Percentiles rank a stretch among this genome's conserved stretches.
phyloP scores from a whole-genome alignment of 2,329 filamentous ascomycete genomes.

The Tricladium varicosporioides region DNA sequence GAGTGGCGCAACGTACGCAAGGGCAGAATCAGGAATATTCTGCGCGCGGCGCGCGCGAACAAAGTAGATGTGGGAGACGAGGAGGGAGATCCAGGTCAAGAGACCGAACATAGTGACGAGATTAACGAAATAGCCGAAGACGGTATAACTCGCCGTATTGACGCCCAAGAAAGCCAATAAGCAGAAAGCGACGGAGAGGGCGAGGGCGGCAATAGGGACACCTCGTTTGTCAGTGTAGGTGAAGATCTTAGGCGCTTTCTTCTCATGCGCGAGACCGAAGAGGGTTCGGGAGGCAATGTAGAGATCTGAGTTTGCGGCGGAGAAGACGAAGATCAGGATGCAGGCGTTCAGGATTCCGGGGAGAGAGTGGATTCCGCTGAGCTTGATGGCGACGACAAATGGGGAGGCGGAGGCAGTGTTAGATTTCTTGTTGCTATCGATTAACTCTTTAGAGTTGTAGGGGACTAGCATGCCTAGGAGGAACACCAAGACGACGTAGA shows the following conservation, averaged over 20 bases:
- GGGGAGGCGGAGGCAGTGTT: constrained; percentile 47
- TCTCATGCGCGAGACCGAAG: constrained; percentile 64
- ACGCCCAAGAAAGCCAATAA: constrained; percentile 64
- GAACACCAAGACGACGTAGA: constrained; percentile 62
- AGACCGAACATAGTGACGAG: constrained; percentile 45
- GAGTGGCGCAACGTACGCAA: constrained; percentile 68
- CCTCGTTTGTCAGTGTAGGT: constrained; percentile 51
- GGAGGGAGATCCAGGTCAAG: constrained; percentile 43
- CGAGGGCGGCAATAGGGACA: constrained; percentile 48
- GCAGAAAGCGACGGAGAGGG: constrained; percentile 48
- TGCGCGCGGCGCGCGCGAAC: constrained; percentile 62
- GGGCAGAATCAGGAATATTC: constrained; percentile 49
- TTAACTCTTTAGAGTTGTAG: constrained; percentile 61
- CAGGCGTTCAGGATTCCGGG: constrained; percentile 68
- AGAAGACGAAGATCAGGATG: constrained; percentile 65
- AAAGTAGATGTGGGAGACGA: constrained; percentile 69
- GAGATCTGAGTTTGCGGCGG: constrained; percentile 56
- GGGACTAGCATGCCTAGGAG: constrained; percentile 62
- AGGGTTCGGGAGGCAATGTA: constrained; percentile 70
- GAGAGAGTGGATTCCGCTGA: constrained; percentile 60
- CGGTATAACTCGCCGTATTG: constrained; percentile 58
- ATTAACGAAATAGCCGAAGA: constrained; percentile 72
- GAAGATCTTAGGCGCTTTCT: constrained; percentile 63
- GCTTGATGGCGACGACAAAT: constrained; percentile 58
- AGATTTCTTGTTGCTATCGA: constrained; percentile 45